A percentile compares a stretch with the other conserved stretches of the same genome.
Conservation (phyloP, 768 basidiomycete species). For the Coprinopsis cinerea region DNA sequence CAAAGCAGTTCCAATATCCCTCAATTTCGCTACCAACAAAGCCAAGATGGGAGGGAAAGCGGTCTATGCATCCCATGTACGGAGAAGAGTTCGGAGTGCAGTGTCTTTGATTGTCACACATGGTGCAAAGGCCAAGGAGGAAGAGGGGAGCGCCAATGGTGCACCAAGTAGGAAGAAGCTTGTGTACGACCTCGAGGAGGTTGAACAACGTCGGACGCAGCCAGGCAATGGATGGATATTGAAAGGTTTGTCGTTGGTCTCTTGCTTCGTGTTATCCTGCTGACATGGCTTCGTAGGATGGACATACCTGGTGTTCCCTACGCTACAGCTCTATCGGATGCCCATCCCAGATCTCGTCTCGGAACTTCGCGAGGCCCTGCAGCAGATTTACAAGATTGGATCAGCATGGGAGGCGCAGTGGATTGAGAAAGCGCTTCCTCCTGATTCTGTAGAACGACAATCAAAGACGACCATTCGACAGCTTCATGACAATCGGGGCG, state of each 20-base stretch:
- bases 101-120: constrained; percentile 5
- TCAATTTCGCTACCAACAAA: constrained; percentile 7
- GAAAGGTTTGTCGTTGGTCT: not conserved
- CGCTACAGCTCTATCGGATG: constrained; percentile 8
- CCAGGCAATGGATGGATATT: constrained; percentile 5
- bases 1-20: constrained; percentile 8
- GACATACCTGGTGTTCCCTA: constrained; percentile 10
- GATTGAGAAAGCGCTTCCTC: too few relatives aligned
- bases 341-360: constrained; percentile 2
- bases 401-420: not conserved
- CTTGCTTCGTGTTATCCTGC: not conserved
- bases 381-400: not conserved
- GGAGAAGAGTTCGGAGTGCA: constrained; percentile 4
- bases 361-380: constrained; percentile 4
- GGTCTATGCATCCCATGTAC: constrained; percentile 1
- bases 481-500: too few relatives aligned
- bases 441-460: too few relatives aligned
- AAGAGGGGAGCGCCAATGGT: not conserved
- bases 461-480: too few relatives aligned
- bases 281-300: not conserved
- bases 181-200: constrained; percentile 8
- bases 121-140: constrained; percentile 2
- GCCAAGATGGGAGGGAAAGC: constrained; percentile 9
- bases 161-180: not conserved
- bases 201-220: not conserved